Conservation (phyloP, 2,329 filamentous ascomycete genomes). For the Thelonectria discophora region DNA sequence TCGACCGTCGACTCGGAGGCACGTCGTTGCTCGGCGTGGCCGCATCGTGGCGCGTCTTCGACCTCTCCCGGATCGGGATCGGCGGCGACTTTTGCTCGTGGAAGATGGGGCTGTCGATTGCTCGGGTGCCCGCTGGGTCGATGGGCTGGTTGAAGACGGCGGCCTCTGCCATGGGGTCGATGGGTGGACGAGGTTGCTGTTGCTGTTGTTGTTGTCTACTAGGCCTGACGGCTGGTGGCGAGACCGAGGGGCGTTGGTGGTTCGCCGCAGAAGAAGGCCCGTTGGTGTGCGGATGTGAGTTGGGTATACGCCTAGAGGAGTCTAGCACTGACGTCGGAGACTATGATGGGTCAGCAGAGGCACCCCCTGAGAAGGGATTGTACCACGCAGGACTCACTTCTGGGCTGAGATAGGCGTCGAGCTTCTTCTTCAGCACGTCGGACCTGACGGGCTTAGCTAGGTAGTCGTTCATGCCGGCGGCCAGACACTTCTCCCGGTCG, state of each 20-base stretch:
- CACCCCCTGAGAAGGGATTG: neutral
- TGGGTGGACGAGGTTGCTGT: slow-evolving; percentile 17
- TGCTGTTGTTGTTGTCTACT: too few species aligned
- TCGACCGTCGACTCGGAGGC: slow-evolving; percentile 45
- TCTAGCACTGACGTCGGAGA: slow-evolving; percentile 25
- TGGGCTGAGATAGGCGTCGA: slow-evolving; percentile 65
- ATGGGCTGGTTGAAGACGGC: slow-evolving; percentile 47
- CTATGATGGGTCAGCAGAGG: slow-evolving; percentile 24
- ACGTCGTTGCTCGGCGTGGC: slow-evolving; percentile 30
- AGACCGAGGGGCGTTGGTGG: slow-evolving; percentile 16
- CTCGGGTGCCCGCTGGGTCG: slow-evolving; percentile 37
- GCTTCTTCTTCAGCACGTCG: slow-evolving; percentile 84
- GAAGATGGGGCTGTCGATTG: slow-evolving; percentile 42
- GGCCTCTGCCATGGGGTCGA: slow-evolving; percentile 45
- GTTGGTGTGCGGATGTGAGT: slow-evolving; percentile 19
- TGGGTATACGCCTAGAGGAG: slow-evolving; percentile 18
- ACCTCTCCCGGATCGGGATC: slow-evolving; percentile 36
- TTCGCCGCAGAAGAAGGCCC: slow-evolving; percentile 19
- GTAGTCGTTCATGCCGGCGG: slow-evolving; percentile 97
- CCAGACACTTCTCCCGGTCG: slow-evolving; percentile 93
- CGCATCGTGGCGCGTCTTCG: slow-evolving; percentile 17
- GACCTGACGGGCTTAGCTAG: slow-evolving; percentile 94
- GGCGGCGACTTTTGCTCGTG: slow-evolving; percentile 33
- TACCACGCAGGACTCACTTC: slow-evolving; percentile 42
- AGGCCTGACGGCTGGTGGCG: slow-evolving; percentile 3